These are phyloP conservation scores for Viridothelium virens DNA, from an alignment of 495 filamentous ascomycete species.

Conservation along the genomic window DNA sequence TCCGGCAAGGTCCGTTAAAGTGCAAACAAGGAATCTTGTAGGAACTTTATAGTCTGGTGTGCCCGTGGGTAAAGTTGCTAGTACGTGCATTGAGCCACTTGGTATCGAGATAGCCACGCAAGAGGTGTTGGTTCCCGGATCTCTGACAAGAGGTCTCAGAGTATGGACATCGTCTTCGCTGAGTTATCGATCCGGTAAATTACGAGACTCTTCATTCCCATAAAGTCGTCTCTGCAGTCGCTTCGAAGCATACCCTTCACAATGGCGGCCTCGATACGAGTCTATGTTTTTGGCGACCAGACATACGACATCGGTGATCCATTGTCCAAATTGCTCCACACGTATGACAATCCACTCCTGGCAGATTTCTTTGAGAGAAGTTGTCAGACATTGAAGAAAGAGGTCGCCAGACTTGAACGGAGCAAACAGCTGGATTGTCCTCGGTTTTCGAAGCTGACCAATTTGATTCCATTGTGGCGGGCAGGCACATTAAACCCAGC, in stretches of 20 bases:
- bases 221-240: background rate
- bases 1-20: too few relatives aligned
- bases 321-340: slow-evolving; percentile 8
- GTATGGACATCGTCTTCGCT: background rate
- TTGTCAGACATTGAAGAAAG: slow-evolving; percentile 4
- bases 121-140: too few relatives aligned
- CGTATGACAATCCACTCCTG: slow-evolving; percentile 5
- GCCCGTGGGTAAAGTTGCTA: too few relatives aligned
- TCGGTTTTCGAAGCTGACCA: slow-evolving; percentile 9
- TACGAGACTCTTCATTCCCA: background rate
- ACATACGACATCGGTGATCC: slow-evolving; percentile 11
- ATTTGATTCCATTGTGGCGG: slow-evolving; percentile 7
- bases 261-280: slow-evolving; percentile 6
- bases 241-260: slow-evolving; percentile 4
- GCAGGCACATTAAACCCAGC: slow-evolving; percentile 13
- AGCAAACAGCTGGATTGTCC: slow-evolving; percentile 10
- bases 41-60: too few relatives aligned
- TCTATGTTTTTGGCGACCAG: slow-evolving; percentile 17
- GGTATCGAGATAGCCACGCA: too few relatives aligned
- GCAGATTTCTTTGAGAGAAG: slow-evolving; percentile 13
- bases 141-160: too few relatives aligned
- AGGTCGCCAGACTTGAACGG: background rate
- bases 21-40: too few relatives aligned
- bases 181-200: background rate
- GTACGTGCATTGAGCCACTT: too few relatives aligned